phyloP scores from a whole-genome alignment of 192 early-diverging fungal species.

The Linnemannia schmuckeri region DNA sequence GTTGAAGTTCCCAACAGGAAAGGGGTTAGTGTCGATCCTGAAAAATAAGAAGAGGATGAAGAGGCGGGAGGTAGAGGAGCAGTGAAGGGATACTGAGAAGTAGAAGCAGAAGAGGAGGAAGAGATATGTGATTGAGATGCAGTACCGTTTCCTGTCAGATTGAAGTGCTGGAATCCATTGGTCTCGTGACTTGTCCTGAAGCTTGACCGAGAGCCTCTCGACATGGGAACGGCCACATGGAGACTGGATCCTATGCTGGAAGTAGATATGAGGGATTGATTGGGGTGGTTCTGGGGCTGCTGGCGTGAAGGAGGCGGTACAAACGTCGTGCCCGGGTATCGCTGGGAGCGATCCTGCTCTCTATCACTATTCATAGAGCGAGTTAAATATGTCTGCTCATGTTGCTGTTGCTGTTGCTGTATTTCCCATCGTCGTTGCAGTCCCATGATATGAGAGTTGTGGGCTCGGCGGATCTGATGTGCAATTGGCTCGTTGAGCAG shows the following conservation, averaged over 20 bases:
- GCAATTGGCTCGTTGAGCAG: slow-evolving; percentile 33
- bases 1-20: background rate
- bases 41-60: background rate
- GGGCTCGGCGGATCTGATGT: slow-evolving; percentile 28
- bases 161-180: slow-evolving; percentile 33
- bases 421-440: slow-evolving; percentile 28
- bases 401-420: slow-evolving; percentile 13
- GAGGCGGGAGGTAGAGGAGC: background rate
- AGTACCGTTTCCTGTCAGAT: background rate
- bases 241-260: background rate
- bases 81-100: background rate
- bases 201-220: slow-evolving; percentile 11
- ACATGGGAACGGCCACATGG: slow-evolving; percentile 12
- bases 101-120: background rate
- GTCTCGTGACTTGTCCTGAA: slow-evolving; percentile 35
- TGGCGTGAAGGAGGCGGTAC: slow-evolving; percentile 26
- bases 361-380: background rate
- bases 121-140: background rate
- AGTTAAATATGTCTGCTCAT: background rate
- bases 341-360: background rate
- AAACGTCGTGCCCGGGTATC: slow-evolving; percentile 14
- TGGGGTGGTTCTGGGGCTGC: slow-evolving; percentile 9
- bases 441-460: slow-evolving; percentile 15
- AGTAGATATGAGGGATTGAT: background rate
- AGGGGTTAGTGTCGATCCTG: background rate